Base-by-base conservation (phyloP, 148 eudicot species). In the Rhododendron mucronatum region DNA sequence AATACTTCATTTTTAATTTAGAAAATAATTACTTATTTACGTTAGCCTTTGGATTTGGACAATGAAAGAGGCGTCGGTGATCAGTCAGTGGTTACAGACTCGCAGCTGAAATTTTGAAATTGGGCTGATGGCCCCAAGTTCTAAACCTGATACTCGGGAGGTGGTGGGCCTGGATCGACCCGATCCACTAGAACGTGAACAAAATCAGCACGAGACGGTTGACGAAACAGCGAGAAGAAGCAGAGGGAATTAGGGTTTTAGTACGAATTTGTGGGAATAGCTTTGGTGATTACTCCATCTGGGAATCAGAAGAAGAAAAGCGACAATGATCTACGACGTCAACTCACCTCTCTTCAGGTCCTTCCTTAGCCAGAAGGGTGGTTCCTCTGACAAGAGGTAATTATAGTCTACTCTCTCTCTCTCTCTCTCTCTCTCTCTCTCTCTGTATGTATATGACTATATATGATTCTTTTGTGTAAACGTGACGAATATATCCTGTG, bases 301-400 rank as follows among this genome's bases (percentile, higher is more conserved):
- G 39, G 37, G 39, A 14, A 15, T 71, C 76, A 0, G 41, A 44
- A 44, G 63, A 55, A 30, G 39, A 81, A 82, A 44, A 82, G 48
- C 77, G 18, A 77, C 5, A 28, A 92, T 92, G 94, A 92, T 92
- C 35, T 92, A 92, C 92, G 94, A 92, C 94, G 94, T 92, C 7
- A 92, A 90, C 51, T 92, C 94, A 2, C 90, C 88, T 28, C 93
- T 92, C 65, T 92, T 92, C 89, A 88, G 94, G 7, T 92, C 93
- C 41, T 92, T 92, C 90, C 93, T 92, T 78, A 92, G 94, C 80
- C 94, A 92, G 88, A 92, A 90, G 93, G 94, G 94, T 16, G 92
- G 92, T n/a, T 59, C 93, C 74, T 88, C 93, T 83, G 94, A 92
- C 82, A 92, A 92, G 88, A 91, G 93, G 94, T 91, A 57, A 9